These are phyloP conservation scores for Fistulinella prunicolor DNA, from an alignment of 768 basidiomycete species.

Conservation along the genomic window DNA sequence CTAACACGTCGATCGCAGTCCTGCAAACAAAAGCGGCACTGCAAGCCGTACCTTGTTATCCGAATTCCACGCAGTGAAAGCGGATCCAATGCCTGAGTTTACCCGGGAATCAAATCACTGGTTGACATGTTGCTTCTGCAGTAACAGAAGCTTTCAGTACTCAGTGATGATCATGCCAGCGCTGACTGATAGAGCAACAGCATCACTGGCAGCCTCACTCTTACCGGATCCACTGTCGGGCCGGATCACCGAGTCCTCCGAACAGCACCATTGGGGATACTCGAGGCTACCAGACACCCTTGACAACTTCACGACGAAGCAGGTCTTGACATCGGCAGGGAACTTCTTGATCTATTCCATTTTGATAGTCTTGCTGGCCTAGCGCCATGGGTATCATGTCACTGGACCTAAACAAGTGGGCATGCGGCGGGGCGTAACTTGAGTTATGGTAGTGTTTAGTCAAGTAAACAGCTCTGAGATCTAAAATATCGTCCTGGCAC, in stretches of 20 bases:
- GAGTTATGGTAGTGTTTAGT: neutral
- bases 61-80: conserved; percentile 60
- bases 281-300: conserved; percentile 47
- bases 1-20: no score
- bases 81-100: conserved; percentile 45
- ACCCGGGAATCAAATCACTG: no score
- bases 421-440: conserved; percentile 44
- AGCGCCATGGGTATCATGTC: no score
- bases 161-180: no score
- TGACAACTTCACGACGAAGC: conserved; percentile 57
- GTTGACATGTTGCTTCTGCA: neutral
- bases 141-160: no score
- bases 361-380: conserved; percentile 52
- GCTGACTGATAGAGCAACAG: conserved; percentile 40
- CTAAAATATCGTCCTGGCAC: no score
- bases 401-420: no score
- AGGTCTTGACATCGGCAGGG: conserved; percentile 54
- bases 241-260: conserved; percentile 53
- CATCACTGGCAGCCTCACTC: neutral
- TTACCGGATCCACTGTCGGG: neutral
- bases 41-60: conserved; percentile 49
- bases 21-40: no score
- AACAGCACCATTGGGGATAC: conserved; percentile 47
- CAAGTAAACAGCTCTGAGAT: no score
- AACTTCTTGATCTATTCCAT: conserved; percentile 57